Conservation (phyloP, 1,284 basidiomycete species). For the Porodaedalea pini region DNA sequence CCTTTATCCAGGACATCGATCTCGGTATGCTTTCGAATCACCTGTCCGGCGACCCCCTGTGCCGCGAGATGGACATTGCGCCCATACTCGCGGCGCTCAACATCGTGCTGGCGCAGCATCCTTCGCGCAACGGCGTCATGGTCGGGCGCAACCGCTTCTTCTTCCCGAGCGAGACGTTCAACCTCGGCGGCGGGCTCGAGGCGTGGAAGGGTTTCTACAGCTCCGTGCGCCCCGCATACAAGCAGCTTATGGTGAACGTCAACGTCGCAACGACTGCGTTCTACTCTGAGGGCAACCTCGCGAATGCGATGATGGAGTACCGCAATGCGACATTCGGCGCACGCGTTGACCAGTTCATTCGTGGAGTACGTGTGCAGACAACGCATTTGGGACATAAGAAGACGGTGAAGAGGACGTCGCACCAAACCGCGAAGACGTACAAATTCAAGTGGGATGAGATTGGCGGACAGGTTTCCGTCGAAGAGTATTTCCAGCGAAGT, state of each 20-base stretch:
- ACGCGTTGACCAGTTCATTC: conserved; percentile 48
- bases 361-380: conserved; percentile 55
- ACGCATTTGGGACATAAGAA: conserved; percentile 58
- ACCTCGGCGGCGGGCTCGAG: conserved; percentile 60
- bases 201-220: conserved; percentile 74
- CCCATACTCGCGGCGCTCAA: conserved; percentile 73
- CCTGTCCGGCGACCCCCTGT: conserved; percentile 54
- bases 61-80: conserved; percentile 58
- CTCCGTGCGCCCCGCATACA: conserved; percentile 67
- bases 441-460: conserved; percentile 53
- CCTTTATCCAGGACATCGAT: conserved; percentile 55
- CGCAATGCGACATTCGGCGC: conserved; percentile 47
- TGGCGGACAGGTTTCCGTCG: conserved; percentile 49
- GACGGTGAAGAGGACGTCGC: conserved; percentile 50
- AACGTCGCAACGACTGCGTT: conserved; percentile 78
- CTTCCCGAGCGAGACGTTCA: conserved; percentile 48
- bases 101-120: conserved; percentile 60
- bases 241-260: conserved; percentile 75
- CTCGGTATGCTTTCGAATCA: conserved; percentile 55
- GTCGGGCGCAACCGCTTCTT: conserved; percentile 77
- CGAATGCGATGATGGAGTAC: conserved; percentile 53
- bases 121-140: conserved; percentile 61
- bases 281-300: conserved; percentile 61
- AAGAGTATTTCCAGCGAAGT: conserved; percentile 63
- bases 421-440: conserved; percentile 46